Evolutionary conservation across 495 filamentous ascomycete genomes (phyloP).

Genomic region (Sordaria brevicollis): DNA sequence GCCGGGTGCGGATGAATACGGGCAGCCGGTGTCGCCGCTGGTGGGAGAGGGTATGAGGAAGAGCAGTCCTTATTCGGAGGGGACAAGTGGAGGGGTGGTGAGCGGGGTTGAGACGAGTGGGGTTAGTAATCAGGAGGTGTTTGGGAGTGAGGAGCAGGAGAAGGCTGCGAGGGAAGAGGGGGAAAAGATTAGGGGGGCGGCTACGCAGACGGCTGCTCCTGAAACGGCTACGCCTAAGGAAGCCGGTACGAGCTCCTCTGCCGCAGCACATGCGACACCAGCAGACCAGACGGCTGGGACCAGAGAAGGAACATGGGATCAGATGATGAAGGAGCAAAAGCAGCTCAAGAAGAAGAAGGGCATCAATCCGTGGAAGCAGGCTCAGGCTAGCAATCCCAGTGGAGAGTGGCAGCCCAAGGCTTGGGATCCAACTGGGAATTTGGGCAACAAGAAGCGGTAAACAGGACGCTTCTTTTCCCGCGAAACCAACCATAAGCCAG

Average conservation of each 20-base stretch:
- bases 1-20: neutral
- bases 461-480: slow-evolving; percentile 7
- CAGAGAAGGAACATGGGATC: slow-evolving; percentile 18
- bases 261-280: neutral
- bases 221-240: neutral
- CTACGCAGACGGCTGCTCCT: neutral
- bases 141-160: neutral
- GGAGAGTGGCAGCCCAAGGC: slow-evolving; percentile 68
- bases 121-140: neutral
- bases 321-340: slow-evolving; percentile 15
- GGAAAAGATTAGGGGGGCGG: neutral
- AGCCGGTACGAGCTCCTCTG: neutral
- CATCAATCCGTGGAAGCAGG: slow-evolving; percentile 53
- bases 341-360: slow-evolving; percentile 7
- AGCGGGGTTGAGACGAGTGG: neutral
- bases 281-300: neutral
- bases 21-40: neutral
- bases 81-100: neutral
- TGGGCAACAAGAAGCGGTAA: slow-evolving; percentile 21
- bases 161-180: neutral
- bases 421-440: slow-evolving; percentile 46
- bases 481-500: neutral
- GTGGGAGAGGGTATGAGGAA: neutral
- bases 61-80: neutral
- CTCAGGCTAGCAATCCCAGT: slow-evolving; percentile 40